Conservation (phyloP, 371 early-diverging fungal species). For the Mucor mucedo region DNA sequence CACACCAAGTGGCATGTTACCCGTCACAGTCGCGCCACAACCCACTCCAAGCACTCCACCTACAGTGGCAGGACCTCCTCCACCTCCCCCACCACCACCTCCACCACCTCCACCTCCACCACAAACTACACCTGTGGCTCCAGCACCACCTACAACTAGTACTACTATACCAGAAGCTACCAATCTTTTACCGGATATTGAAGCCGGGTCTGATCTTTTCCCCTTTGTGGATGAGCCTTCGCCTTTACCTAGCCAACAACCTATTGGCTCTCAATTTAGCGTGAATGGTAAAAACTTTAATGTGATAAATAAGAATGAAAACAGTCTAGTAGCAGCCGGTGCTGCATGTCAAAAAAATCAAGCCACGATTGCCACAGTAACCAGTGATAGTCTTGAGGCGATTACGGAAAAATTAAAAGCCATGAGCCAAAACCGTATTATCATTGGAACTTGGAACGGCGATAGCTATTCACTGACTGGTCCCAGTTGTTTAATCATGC, state of each 20-base stretch:
- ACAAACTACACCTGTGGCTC: too few species aligned
- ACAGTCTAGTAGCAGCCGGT: neutral
- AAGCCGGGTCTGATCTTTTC: neutral
- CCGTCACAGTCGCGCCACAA: neutral
- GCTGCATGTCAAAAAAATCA: neutral
- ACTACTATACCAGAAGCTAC: too few species aligned
- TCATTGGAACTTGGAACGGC: constrained; percentile 32
- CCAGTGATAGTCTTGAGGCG: neutral
- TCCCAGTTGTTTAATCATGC: constrained; percentile 20
- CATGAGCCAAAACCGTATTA: constrained; percentile 1
- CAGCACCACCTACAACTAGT: too few species aligned
- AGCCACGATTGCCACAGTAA: neutral
- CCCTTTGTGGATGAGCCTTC: neutral
- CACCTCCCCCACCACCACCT: neutral
- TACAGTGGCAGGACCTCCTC: neutral
- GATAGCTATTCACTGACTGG: constrained; percentile 20
- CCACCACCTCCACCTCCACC: neutral
- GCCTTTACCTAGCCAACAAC: neutral
- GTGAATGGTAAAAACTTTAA: constrained; percentile 1
- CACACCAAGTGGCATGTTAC: neutral
- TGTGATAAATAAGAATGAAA: neutral
- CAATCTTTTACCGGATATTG: neutral
- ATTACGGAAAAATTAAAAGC: neutral
- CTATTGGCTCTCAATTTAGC: neutral
- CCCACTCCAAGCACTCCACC: neutral